Evolutionary conservation across 176 grass and related monocot species (phyloP), one percentile per base, ranked within the genome.

Genomic region (Saccharum officinarum): DNA sequence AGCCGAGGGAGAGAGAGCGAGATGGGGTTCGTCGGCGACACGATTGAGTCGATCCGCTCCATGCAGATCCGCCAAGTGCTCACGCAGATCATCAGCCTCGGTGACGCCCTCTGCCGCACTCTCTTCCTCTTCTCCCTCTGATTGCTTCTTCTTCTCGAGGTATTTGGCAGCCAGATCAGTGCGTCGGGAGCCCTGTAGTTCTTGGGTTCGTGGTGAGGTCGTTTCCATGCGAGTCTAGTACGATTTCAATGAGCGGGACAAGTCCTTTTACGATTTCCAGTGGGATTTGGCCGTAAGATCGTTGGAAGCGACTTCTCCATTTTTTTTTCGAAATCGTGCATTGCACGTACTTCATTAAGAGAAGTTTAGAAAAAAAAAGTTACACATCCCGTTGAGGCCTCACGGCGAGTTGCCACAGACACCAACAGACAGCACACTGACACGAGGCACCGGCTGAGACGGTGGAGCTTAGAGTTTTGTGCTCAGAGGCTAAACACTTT

Each of bases 21-120:
- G 79, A 81, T 97, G 91, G 89, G 91, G 69, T 89, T 88, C 81
- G 28, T 91, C 34, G 87, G 87, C 22, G 84, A 97, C 61, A 69
- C 83, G 78, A 25, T 97, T 65, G 94, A 97, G 44, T 90, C 86
- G 52, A 91, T 97, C 73, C 87, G 84, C 44, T 93, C 89, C 18
- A 69, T 93, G 59, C 91, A 90, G 91, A 85, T 91, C 74, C 92
- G 91, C 73, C 94, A 93, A 7, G 69, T 93, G 59, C 81, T 91
- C 65, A 75, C 44, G 33, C 89, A 97, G 77, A 91, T 97, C 75
- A 73, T 97, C 85, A 97, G 91, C 84, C 74, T 93, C 42, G 91
- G 94, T 97, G 78, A 86, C 23, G 26, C 31, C 41, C 60, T 70
- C 49, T 75, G 3, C 44, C 62, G 5, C 4, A 8, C 34, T 76